Percentiles rank a stretch among this genome's conserved stretches.
Evolutionary conservation across 2,329 filamentous ascomycete genomes (phyloP).

Genomic region (Aureobasidium sp.): DNA sequence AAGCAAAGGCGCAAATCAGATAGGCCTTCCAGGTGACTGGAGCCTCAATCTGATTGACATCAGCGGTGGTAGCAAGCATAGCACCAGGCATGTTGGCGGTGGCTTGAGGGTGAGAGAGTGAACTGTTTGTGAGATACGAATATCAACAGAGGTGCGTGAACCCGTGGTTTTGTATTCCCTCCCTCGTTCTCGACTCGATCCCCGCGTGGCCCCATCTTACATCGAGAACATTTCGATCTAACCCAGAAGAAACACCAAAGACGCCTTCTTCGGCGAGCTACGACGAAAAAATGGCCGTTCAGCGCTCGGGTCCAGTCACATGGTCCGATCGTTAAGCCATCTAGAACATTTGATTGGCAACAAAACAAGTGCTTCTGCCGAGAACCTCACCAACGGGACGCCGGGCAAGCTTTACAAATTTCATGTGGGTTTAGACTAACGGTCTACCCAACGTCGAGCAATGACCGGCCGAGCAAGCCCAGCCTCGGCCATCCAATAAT

Average conservation of each 20-base stretch:
- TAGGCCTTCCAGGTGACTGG: slow-evolving; percentile 40
- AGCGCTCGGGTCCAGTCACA: slow-evolving; percentile 14
- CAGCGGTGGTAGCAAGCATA: slow-evolving; percentile 36
- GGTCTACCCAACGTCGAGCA: slow-evolving; percentile 8
- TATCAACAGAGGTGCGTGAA: neutral
- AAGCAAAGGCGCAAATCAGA: slow-evolving; percentile 39
- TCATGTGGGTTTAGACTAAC: slow-evolving; percentile 13
- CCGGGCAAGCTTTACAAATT: slow-evolving; percentile 10
- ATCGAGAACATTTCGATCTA: slow-evolving; percentile 7
- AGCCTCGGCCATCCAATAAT: slow-evolving; percentile 13
- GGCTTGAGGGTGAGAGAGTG: slow-evolving; percentile 8
- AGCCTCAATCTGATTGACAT: slow-evolving; percentile 48
- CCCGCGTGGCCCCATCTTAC: slow-evolving; percentile 8
- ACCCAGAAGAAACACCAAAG: neutral
- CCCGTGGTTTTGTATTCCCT: slow-evolving; percentile 10
- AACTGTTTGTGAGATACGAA: neutral
- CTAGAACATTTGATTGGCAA: slow-evolving; percentile 15
- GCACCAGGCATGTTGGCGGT: slow-evolving; percentile 15
- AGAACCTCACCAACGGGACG: slow-evolving; percentile 1
- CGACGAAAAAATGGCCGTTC: slow-evolving; percentile 10
- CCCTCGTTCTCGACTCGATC: slow-evolving; percentile 1
- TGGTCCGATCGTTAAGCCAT: slow-evolving; percentile 13
- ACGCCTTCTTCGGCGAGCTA: slow-evolving; percentile 11
- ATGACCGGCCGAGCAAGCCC: slow-evolving; percentile 4
- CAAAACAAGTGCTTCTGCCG: neutral